These are phyloP conservation scores for Aspergillus sp. DNA, from an alignment of 2,329 filamentous ascomycete genomes.

Conservation along the genomic window DNA sequence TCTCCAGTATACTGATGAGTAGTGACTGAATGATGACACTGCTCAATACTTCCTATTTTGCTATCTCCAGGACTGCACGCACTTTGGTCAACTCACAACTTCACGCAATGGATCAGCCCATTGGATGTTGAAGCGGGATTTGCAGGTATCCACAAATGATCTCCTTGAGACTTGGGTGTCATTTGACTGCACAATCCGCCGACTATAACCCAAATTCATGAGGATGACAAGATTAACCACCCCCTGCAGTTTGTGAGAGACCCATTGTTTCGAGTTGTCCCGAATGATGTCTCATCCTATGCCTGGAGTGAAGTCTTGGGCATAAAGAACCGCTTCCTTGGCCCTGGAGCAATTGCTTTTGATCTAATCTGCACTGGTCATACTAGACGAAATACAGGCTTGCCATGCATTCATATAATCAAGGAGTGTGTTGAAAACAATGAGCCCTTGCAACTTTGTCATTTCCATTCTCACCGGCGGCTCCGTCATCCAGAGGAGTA, in stretches of 20 bases:
- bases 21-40: background rate
- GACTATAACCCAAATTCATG: background rate
- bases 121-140: background rate
- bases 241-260: background rate
- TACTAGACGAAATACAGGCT: background rate
- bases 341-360: background rate
- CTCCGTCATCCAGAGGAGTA: too few relatives aligned
- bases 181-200: background rate
- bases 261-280: background rate
- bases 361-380: background rate
- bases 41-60: background rate
- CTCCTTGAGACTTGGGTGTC: background rate
- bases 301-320: background rate
- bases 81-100: background rate
- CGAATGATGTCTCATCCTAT: background rate
- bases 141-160: background rate
- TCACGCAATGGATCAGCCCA: background rate
- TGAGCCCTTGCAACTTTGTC: conserved; percentile 2
- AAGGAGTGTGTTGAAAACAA: background rate
- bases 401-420: background rate
- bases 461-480: conserved; percentile 12
- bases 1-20: background rate
- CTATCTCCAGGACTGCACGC: background rate
- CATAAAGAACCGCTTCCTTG: background rate
- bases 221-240: background rate